A percentile compares a stretch with the other conserved stretches of the same genome.
phyloP scores from a whole-genome alignment of 305 asterid species.

The Striga hermonthica region DNA sequence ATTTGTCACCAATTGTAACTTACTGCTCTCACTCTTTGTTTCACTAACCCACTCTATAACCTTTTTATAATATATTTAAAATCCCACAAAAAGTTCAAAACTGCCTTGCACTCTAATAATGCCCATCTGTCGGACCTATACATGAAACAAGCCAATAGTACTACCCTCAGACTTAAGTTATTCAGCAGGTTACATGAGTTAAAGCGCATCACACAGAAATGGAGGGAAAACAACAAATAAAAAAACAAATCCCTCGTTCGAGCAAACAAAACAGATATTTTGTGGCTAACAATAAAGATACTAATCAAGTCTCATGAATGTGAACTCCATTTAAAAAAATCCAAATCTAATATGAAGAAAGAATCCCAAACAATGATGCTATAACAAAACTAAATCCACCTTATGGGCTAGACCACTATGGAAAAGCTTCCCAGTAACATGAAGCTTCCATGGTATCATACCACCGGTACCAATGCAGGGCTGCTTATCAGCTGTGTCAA shows the following conservation, averaged over 20 bases:
- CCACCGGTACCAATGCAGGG: conserved; percentile 99
- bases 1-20: conserved; percentile 4
- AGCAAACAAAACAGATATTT: neutral
- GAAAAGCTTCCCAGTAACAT: conserved; percentile 81
- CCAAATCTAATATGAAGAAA: neutral
- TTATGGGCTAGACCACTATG: conserved; percentile 95
- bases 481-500: conserved; percentile 96
- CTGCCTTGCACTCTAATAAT: conserved; percentile 7
- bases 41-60: neutral
- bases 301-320: neutral
- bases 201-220: conserved; percentile 3
- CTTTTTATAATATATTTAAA: conserved; percentile 10
- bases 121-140: conserved; percentile 3
- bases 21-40: neutral
- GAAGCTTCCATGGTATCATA: conserved; percentile 90
- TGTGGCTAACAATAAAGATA: conserved; percentile 13
- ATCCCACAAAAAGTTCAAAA: neutral
- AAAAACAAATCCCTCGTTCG: neutral
- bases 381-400: conserved; percentile 39
- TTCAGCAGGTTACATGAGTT: conserved; percentile 14
- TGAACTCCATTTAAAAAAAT: neutral
- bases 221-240: too few relatives aligned
- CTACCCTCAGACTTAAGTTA: conserved; percentile 18
- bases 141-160: conserved; percentile 3
- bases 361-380: neutral